Conservation (phyloP, 2,329 filamentous ascomycete species). For the Neoarthrinium moseri region DNA sequence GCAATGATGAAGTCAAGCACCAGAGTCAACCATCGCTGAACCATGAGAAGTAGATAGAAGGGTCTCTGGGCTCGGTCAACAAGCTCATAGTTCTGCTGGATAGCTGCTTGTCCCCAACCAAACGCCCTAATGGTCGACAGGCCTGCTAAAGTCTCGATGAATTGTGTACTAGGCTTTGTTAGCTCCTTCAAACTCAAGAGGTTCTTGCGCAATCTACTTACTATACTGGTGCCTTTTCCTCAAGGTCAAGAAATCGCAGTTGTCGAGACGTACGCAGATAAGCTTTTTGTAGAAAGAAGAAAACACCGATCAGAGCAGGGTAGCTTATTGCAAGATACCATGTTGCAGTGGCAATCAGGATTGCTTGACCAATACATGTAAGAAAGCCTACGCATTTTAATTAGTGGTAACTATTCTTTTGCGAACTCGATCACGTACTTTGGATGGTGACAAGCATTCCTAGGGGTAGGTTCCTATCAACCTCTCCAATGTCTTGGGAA, state of each 20-base stretch:
- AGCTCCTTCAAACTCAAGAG: background rate
- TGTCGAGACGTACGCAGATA: slow-evolving; percentile 33
- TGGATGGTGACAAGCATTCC: slow-evolving; percentile 6
- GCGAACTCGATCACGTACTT: background rate
- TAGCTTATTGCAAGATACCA: background rate
- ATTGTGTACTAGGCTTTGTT: background rate
- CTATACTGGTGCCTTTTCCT: slow-evolving; percentile 28
- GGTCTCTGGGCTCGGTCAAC: background rate
- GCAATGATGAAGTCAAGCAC: slow-evolving; percentile 2
- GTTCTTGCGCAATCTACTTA: background rate
- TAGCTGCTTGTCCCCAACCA: background rate
- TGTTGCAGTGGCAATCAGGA: slow-evolving; percentile 3
- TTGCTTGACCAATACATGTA: slow-evolving; percentile 5
- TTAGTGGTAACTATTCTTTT: no score
- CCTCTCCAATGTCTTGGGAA: slow-evolving; percentile 2
- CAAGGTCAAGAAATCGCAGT: slow-evolving; percentile 29
- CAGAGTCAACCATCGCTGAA: slow-evolving; percentile 3
- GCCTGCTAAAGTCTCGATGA: background rate
- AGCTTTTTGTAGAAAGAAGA: slow-evolving; percentile 25
- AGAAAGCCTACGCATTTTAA: background rate
- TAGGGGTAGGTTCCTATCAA: slow-evolving; percentile 6
- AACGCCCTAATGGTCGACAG: background rate
- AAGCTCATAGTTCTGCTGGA: background rate
- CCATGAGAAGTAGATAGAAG: slow-evolving; percentile 2
- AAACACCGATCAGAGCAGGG: no score